Percentiles rank a stretch among this genome's conserved stretches.
These are phyloP conservation scores for Lenwebbia sp. DNA, from an alignment of 345 rosid genomes.

Conservation along the genomic window DNA sequence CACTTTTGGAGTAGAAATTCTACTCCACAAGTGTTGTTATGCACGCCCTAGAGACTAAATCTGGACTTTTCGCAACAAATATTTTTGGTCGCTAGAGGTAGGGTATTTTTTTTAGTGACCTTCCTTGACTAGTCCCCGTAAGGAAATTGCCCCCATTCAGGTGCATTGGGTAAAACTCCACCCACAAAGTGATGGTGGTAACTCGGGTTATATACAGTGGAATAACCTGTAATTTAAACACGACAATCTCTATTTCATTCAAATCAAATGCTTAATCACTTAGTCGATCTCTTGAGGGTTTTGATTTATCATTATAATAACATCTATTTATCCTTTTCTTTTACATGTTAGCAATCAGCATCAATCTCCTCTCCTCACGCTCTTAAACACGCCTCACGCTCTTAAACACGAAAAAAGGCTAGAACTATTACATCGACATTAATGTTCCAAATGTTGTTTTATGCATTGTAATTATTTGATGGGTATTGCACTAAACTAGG, in stretches of 20 bases:
- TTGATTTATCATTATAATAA: background rate
- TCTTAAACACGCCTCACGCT: background rate
- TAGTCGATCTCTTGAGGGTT: background rate
- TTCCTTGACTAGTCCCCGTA: background rate
- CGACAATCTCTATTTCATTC: background rate
- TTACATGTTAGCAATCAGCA: background rate
- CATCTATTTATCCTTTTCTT: background rate
- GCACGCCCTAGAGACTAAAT: background rate
- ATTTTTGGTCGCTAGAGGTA: background rate
- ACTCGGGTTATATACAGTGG: background rate
- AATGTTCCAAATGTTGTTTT: background rate
- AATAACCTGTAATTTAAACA: background rate
- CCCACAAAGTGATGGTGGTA: background rate
- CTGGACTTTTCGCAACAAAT: fast-evolving
- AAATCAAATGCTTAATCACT: background rate
- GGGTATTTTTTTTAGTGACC: background rate
- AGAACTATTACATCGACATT: background rate
- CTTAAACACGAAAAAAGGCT: background rate
- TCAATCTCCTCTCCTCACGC: background rate
- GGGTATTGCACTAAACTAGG: background rate
- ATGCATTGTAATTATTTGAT: background rate
- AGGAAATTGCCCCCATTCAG: background rate
- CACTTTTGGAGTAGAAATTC: too few relatives aligned
- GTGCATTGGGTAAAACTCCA: background rate
- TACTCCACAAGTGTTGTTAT: too few relatives aligned